phyloP scores from a whole-genome alignment of 108 stramenopile species.

The Seminavis robusta region DNA sequence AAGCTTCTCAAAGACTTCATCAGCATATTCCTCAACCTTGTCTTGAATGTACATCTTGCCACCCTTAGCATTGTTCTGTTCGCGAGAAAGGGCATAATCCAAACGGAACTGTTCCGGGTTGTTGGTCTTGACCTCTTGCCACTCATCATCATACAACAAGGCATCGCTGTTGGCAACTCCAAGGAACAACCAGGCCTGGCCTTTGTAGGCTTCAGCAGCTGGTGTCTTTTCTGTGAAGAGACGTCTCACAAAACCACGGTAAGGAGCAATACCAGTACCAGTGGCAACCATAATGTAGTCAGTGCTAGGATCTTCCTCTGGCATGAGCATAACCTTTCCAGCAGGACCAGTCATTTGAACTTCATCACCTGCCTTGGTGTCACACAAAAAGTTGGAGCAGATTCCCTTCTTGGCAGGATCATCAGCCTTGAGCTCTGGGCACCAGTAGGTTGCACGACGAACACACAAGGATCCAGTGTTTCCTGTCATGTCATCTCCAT shows the following conservation, averaged over 20 bases:
- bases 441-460: constrained; percentile 94
- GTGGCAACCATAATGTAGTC: constrained; percentile 99
- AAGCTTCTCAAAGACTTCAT: constrained; percentile 89
- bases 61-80: constrained; percentile 90
- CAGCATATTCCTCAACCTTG: constrained; percentile 94
- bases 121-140: constrained; percentile 83
- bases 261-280: constrained; percentile 97
- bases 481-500: constrained; percentile 98
- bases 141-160: constrained; percentile 96
- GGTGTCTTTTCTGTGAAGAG: constrained; percentile 95
- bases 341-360: constrained; percentile 92
- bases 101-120: constrained; percentile 90
- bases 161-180: constrained; percentile 96
- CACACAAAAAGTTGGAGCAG: constrained; percentile 98
- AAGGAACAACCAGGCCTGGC: constrained; percentile 96
- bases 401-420: constrained; percentile 98
- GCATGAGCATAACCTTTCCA: constrained; percentile 98
- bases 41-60: constrained; percentile 99
- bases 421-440: constrained; percentile 91
- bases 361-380: constrained; percentile 88
- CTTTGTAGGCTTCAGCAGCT: constrained; percentile 88
- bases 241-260: constrained; percentile 95
- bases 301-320: constrained; percentile 90
- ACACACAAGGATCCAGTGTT: constrained; percentile 95
- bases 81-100: constrained; percentile 94